A percentile compares a stretch with the other conserved stretches of the same genome.
phyloP scores from a whole-genome alignment of 306 rosid genomes.

The Quercus berberidifolia region DNA sequence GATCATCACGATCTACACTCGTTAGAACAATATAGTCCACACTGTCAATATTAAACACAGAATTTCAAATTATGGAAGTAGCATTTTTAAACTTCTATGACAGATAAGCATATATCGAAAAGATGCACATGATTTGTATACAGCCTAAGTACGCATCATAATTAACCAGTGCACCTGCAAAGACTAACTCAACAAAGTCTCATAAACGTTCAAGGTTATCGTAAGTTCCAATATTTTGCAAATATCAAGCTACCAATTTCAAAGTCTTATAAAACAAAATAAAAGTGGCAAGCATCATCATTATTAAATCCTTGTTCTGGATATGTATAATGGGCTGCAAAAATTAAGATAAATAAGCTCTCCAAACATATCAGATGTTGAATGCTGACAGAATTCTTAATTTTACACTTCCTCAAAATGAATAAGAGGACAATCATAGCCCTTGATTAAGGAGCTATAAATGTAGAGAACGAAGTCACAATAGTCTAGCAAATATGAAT shows the following conservation, averaged over 20 bases:
- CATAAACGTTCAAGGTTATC: background rate
- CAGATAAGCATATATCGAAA: background rate
- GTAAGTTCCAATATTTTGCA: background rate
- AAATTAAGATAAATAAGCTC: background rate
- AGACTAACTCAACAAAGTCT: background rate
- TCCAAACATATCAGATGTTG: background rate
- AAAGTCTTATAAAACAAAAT: too few relatives aligned
- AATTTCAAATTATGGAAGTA: background rate
- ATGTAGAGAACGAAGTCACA: background rate
- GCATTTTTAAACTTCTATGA: background rate
- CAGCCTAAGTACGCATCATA: background rate
- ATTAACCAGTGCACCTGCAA: background rate
- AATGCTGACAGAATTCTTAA: background rate
- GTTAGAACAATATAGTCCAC: slow-evolving; percentile 88
- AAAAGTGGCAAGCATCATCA: background rate
- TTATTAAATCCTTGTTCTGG: background rate
- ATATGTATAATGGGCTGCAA: background rate
- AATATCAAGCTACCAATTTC: background rate
- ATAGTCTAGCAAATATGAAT: background rate
- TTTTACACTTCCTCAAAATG: background rate
- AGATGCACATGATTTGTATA: background rate
- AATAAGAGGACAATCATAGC: background rate
- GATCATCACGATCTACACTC: slow-evolving; percentile 96
- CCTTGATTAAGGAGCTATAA: background rate
- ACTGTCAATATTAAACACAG: slow-evolving; percentile 33